Base-by-base conservation (phyloP, 2,329 filamentous ascomycete genomes). In the Periconia sp. region DNA sequence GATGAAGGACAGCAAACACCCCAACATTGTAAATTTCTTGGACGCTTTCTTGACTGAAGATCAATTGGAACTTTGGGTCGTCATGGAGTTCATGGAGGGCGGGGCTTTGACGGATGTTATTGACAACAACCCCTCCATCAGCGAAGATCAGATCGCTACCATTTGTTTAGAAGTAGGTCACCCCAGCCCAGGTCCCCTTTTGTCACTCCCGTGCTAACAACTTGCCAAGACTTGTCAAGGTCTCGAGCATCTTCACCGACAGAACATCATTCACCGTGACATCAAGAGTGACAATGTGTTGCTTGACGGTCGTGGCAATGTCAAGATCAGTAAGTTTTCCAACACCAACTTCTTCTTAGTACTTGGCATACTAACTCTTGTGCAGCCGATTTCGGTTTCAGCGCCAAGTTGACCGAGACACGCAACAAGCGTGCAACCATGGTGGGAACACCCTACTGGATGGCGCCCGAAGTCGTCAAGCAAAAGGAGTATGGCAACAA, bases 1-100 rank as follows among this genome's bases (percentile, higher is more conserved):
- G 55, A 99, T 99, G 94, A 97, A 97, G 79, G 94, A 99, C 78
- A 96, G 91, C 80, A 90, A 92, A 72, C 94, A 99, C 75, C 88
- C 89, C 56, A 99, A 99, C 76, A 99, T 99, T 79, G 94, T 99
- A 76, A 99, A 99, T 77, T 99, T 96, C 78, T 80, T 99, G 33
- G 94, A 99, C 65, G 92, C 93, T 3, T 99, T 97, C 81, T 79
- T 99, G 70, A 90, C 94, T 68, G 96, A 97, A 74, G 93, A 94
- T 74, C 92, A 90, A 67, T 85, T 90, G 50, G 94, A 99, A 74
- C 83, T 99, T n/a, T 99, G 94, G 94, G 92, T 99, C 11, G 93
- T 99, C 49, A 96, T 99, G 94, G 94, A 99, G 78, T 99, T 92
- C 69, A 99, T 99, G 94, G 94, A 99, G 77, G 94, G 94, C 66